phyloP scores from a whole-genome alignment of 495 filamentous ascomycete genomes.

The Parathielavia hyrcaniae region DNA sequence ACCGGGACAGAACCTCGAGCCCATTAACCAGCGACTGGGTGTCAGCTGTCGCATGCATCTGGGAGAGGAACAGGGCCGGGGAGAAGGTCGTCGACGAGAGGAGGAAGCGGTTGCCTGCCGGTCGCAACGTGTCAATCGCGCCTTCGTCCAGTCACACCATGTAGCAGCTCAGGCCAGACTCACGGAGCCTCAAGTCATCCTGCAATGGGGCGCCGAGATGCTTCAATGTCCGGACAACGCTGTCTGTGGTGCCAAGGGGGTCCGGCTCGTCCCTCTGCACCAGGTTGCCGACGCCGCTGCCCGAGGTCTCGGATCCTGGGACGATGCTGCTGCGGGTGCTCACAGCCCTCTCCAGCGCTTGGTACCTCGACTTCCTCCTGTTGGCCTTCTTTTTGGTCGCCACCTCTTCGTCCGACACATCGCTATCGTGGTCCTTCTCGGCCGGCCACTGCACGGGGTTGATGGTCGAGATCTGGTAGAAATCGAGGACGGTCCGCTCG shows the following conservation, averaged over 20 bases:
- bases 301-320: conserved; percentile 62
- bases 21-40: conserved; percentile 73
- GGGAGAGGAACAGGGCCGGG: conserved; percentile 81
- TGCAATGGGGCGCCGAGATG: conserved; percentile 73
- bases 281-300: conserved; percentile 62
- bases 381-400: conserved; percentile 43
- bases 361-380: conserved; percentile 70
- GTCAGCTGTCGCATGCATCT: conserved; percentile 78
- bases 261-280: conserved; percentile 88
- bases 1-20: conserved; percentile 72
- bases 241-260: conserved; percentile 72
- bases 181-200: conserved; percentile 72
- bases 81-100: conserved; percentile 94
- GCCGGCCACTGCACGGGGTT: conserved; percentile 83
- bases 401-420: conserved; percentile 60
- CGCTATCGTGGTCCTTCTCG: conserved; percentile 63
- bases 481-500: conserved; percentile 71
- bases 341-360: conserved; percentile 68
- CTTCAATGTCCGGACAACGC: conserved; percentile 74
- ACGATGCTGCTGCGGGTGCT: conserved; percentile 59
- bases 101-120: conserved; percentile 77
- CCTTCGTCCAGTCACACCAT: background rate
- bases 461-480: conserved; percentile 78
- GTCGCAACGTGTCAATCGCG: conserved; percentile 4
- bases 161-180: conserved; percentile 31